These are phyloP conservation scores for Plenodomus biglobosus DNA, from an alignment of 2,329 filamentous ascomycete species.

Conservation along the genomic window DNA sequence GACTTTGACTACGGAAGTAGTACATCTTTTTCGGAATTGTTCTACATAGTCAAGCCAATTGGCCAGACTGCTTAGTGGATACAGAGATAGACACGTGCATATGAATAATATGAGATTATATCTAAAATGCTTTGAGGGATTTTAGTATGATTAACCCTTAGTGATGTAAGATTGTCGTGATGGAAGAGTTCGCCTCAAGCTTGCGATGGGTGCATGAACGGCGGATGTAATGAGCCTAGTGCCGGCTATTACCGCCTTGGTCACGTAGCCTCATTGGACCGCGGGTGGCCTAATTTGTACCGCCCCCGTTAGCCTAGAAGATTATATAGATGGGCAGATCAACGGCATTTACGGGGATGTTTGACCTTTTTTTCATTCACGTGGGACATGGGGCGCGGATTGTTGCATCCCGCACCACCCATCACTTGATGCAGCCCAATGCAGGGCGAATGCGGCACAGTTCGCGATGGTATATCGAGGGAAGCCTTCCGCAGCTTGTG, in stretches of 20 bases:
- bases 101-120: no score
- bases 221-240: background rate
- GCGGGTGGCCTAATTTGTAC: background rate
- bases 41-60: no score
- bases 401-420: background rate
- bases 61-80: no score
- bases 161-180: no score
- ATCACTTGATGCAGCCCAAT: background rate
- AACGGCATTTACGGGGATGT: background rate
- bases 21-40: no score
- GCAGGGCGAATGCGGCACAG: background rate
- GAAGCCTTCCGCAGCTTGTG: slow-evolving; percentile 28
- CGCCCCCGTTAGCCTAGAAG: background rate
- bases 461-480: slow-evolving; percentile 28
- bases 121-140: no score
- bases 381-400: background rate
- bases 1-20: no score
- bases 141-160: no score
- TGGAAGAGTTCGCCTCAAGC: no score
- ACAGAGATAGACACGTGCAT: no score
- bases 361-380: background rate
- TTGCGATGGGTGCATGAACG: background rate
- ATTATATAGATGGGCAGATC: background rate
- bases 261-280: background rate
- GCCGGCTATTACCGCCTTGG: background rate